Evolutionary conservation across 495 filamentous ascomycete genomes (phyloP), one percentile per base, ranked within the genome.

Genomic region (Neurospora sp.): DNA sequence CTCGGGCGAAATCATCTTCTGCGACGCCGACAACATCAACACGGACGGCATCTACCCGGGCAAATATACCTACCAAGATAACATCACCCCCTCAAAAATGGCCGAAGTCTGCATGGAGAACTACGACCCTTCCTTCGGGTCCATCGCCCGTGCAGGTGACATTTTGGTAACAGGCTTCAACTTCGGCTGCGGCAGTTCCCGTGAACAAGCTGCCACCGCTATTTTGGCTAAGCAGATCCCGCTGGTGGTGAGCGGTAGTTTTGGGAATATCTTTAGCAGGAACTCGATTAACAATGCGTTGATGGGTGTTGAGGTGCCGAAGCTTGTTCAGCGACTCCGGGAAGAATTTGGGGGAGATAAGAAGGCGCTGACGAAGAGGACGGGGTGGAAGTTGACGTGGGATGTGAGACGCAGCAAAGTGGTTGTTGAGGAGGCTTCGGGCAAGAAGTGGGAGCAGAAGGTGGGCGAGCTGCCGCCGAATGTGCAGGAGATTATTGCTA

Each of bases 271-370:
- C 75, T 97, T 97, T 79, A 86, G 85, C 74, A 84, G 94, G 8
- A 97, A 97, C 82, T 91, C 89, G 76, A 95, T 98, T 84, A 97
- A 98, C 82, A 98, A 97, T 74, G 94, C 92, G 0, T 83, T 98
- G 15, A 89, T 97, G 88, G 89, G 91, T 1, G 83, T 97, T 10
- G 94, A 97, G 79, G 86, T 96, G 1, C 94, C 95, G 0, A 84
- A 86, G 9, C 85, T 98, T 2, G 85, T 96, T 6, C 76, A 87
- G 74, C 84, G 93, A 28, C 84, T 97, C 11, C 84, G 94, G 6
- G 89, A 91, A 73, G 84, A 84, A 0, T 96, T 92, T n/a, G n/a
- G n/a, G n/a, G n/a, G n/a, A n/a, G n/a, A n/a, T n/a, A n/a, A n/a
- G n/a, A n/a, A n/a, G n/a, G n/a, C n/a, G n/a, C n/a, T n/a, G n/a